Percentiles rank a stretch among this genome's conserved stretches.
phyloP scores from a whole-genome alignment of 139 green algal genomes.

The Chlamydomonas eustigma region DNA sequence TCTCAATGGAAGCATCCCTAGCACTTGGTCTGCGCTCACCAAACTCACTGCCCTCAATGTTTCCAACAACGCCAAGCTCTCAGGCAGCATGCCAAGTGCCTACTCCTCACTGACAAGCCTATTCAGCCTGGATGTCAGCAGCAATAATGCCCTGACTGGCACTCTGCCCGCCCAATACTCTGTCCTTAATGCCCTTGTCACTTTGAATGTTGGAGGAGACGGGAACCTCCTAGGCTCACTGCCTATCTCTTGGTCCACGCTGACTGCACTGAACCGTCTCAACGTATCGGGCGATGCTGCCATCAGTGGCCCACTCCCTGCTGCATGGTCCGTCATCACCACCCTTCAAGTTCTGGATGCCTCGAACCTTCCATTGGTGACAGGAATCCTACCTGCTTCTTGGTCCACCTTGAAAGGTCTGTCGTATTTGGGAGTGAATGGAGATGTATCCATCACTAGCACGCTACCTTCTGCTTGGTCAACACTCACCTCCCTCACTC shows the following conservation, averaged over 20 bases:
- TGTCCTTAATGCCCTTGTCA: not conserved
- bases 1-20: constrained; percentile 13
- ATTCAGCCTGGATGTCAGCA: not conserved
- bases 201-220: not conserved
- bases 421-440: not conserved
- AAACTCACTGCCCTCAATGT: constrained; percentile 11
- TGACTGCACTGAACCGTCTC: constrained; percentile 6
- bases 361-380: not conserved
- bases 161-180: not conserved
- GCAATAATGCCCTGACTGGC: constrained; percentile 9
- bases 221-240: not conserved
- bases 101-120: not conserved
- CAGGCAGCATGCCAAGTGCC: not conserved
- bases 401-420: not conserved
- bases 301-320: constrained; percentile 21
- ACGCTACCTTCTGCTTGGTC: constrained; percentile 9
- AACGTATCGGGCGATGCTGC: constrained; percentile 6
- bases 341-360: not conserved
- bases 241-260: not conserved
- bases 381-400: not conserved
- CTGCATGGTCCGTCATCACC: not conserved
- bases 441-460: not conserved
- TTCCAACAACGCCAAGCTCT: not conserved
- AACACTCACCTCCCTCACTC: not conserved
- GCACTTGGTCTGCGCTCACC: constrained; percentile 5